Evolutionary conservation across 805 yeast genomes (phyloP).

Genomic region (Candida chilensis): DNA sequence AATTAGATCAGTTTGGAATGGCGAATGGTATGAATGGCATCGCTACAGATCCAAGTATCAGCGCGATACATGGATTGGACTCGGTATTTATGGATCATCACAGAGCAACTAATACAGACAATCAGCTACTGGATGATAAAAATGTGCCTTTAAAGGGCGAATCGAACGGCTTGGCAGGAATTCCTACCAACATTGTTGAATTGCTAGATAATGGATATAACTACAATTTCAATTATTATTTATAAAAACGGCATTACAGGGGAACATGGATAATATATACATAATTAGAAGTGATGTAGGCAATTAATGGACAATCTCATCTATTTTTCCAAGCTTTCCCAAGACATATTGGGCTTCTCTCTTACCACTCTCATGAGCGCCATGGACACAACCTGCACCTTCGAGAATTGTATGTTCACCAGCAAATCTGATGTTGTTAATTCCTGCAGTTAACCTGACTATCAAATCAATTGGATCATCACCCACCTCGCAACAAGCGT

Average conservation of each 20-base stretch:
- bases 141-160: too few species aligned
- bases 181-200: conserved; percentile 15
- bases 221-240: conserved; percentile 1
- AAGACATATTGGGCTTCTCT: conserved; percentile 15
- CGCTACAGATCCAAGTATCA: too few species aligned
- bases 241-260: too few species aligned
- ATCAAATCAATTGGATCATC: conserved; percentile 63
- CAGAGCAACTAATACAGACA: too few species aligned
- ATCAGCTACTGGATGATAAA: too few species aligned
- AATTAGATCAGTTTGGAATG: too few species aligned
- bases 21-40: too few species aligned
- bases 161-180: conserved; percentile 15
- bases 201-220: conserved; percentile 3
- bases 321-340: conserved; percentile 3
- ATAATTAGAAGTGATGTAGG: conserved; percentile 1
- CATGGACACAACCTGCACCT: conserved; percentile 90
- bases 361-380: conserved; percentile 74
- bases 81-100: too few species aligned
- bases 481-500: conserved; percentile 59
- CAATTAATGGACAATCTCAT: neutral
- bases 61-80: too few species aligned
- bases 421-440: conserved; percentile 64
- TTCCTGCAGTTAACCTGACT: conserved; percentile 51
- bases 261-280: too few species aligned
- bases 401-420: conserved; percentile 86